Conservation (phyloP, 2,329 filamentous ascomycete genomes). For the Dactylellina drechsleri region DNA sequence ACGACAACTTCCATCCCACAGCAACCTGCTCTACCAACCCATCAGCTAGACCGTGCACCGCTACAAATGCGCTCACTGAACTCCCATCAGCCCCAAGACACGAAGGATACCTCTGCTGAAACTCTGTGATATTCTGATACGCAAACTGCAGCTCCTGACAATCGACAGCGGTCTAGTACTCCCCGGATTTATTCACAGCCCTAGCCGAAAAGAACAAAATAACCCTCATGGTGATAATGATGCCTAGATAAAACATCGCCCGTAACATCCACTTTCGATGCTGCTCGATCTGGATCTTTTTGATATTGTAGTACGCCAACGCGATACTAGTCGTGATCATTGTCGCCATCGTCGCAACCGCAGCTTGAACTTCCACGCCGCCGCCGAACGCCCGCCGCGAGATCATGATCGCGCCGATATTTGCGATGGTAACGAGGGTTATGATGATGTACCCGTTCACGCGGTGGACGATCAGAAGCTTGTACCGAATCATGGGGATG, state of each 20-base stretch:
- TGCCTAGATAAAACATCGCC: slow-evolving; percentile 64
- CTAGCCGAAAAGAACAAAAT: slow-evolving; percentile 56
- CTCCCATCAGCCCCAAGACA: slow-evolving; percentile 19
- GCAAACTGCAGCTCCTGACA: slow-evolving; percentile 40
- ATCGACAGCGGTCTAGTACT: slow-evolving; percentile 38
- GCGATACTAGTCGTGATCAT: slow-evolving; percentile 63
- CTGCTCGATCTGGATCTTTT: slow-evolving; percentile 71
- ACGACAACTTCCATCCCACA: slow-evolving; percentile 65
- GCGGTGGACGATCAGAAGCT: slow-evolving; percentile 68
- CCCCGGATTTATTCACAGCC: slow-evolving; percentile 56
- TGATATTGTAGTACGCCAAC: slow-evolving; percentile 69
- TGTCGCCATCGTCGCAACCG: slow-evolving; percentile 64
- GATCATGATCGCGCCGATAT: slow-evolving; percentile 68
- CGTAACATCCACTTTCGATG: slow-evolving; percentile 74
- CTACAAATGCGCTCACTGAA: slow-evolving; percentile 44
- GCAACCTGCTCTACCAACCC: slow-evolving; percentile 60
- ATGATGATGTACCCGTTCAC: slow-evolving; percentile 70
- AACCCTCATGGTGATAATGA: slow-evolving; percentile 59
- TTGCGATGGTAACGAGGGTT: slow-evolving; percentile 64
- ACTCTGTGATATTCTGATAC: slow-evolving; percentile 18
- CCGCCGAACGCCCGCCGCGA: slow-evolving; percentile 68
- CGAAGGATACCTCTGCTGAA: slow-evolving; percentile 33
- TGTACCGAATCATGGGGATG: slow-evolving; percentile 65
- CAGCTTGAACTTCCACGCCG: slow-evolving; percentile 65
- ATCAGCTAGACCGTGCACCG: slow-evolving; percentile 24